These are phyloP conservation scores for Penicillium chermesinum DNA, from an alignment of 495 filamentous ascomycete species.

Conservation along the genomic window DNA sequence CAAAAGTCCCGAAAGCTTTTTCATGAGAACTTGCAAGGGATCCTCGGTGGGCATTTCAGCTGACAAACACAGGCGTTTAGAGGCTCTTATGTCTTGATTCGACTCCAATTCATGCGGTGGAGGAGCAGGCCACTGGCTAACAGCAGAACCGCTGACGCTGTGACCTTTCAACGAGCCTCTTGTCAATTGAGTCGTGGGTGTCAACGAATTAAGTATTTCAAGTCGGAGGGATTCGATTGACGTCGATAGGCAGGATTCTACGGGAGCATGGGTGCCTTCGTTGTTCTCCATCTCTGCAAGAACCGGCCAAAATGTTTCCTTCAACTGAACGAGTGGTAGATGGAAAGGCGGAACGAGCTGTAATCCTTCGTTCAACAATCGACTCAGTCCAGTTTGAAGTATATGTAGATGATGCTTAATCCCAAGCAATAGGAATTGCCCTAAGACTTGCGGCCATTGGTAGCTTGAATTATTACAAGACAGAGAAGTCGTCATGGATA, in stretches of 20 bases:
- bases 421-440: conserved; percentile 20
- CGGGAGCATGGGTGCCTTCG: conserved; percentile 2
- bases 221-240: background rate
- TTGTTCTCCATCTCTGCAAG: conserved; percentile 20
- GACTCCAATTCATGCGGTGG: conserved; percentile 5
- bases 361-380: conserved; percentile 22
- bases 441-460: conserved; percentile 28
- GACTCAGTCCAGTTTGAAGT: conserved; percentile 25
- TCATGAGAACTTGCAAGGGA: conserved; percentile 16
- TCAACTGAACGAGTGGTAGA: conserved; percentile 2
- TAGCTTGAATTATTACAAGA: conserved; percentile 25
- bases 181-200: background rate
- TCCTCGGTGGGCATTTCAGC: conserved; percentile 1
- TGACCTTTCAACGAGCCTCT: too few relatives aligned
- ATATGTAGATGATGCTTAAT: conserved; percentile 12
- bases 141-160: too few relatives aligned
- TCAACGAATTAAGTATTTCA: too few relatives aligned
- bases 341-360: conserved; percentile 8
- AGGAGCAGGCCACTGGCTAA: conserved; percentile 7
- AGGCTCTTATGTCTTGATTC: conserved; percentile 12
- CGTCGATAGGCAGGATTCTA: background rate
- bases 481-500: conserved; percentile 8
- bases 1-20: background rate
- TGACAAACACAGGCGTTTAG: conserved; percentile 27
- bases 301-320: conserved; percentile 21